Evolutionary conservation across 352 stramenopile genomes (phyloP), one percentile per base, ranked within the genome.

Genomic region (Thalassiosira exigua): DNA sequence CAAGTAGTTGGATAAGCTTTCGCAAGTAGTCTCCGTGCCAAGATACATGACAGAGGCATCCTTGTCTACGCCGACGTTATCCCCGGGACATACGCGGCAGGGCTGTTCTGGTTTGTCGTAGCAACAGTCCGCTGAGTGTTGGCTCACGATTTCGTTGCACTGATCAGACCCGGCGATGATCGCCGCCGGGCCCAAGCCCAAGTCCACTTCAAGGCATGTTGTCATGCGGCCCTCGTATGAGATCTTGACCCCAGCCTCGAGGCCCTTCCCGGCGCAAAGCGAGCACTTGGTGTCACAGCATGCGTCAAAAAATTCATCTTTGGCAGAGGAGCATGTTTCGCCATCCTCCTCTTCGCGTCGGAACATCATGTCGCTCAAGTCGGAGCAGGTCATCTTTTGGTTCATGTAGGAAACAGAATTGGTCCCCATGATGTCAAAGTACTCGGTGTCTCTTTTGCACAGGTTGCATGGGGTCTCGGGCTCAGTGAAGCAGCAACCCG

Each of bases 281-380:
- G 54, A 78, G 41, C 79, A 86, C 52, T 86, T 86, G 14, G 61
- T 81, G 65, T 82, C 54, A 58, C 79, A 86, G 67, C 79, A 86
- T 54, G 42, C 48, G 46, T 82, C 79, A 52, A 86, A 86, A 11
- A 75, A 46, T 22, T 75, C 64, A 56, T 64, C 73, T 50, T 56
- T 73, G 17, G 65, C 61, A 27, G 29, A 4, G 26, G 21, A 39
- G 52, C 79, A 86, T 29, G 58, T 77, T 29, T 82, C 69, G 17
- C 73, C 71, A 11, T 32, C 27, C 44, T 82, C 68, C 59, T 86
- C 79, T 44, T 80, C 64, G 33, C 79, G 32, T 46, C 71, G 67
- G 61, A 66, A 74, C 67, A 86, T 77, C 24, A 69, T 71, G 9
- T 86, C 73, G 48, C 56, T 82, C 11, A 86, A 52, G 14, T 72